These are phyloP conservation scores for Schrenkiella parvula DNA, from an alignment of 345 rosid species.

Conservation along the genomic window DNA sequence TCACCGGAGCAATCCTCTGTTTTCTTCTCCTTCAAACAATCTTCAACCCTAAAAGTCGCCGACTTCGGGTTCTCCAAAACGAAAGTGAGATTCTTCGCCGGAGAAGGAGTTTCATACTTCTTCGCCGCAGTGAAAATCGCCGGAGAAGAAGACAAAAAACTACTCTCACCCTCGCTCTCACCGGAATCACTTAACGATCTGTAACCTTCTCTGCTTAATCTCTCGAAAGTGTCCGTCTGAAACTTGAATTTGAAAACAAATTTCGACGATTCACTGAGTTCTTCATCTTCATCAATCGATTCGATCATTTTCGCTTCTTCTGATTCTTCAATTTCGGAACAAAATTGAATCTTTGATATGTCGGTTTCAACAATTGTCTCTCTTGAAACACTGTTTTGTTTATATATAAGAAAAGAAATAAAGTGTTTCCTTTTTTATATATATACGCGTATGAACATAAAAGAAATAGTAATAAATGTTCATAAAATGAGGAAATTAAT, in stretches of 20 bases:
- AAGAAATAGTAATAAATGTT: not conserved
- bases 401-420: not conserved
- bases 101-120: conserved; percentile 39
- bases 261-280: conserved; percentile 39
- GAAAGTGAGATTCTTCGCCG: conserved; percentile 38
- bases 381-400: conserved; percentile 28
- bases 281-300: conserved; percentile 8
- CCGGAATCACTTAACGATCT: not conserved
- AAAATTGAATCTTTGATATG: conserved; percentile 15
- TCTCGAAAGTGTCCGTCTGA: conserved; percentile 52
- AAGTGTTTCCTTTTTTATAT: not conserved
- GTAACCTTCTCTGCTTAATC: conserved; percentile 34
- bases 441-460: conserved; percentile 5
- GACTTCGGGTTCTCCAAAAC: conserved; percentile 42
- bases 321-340: not conserved
- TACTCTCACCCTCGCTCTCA: not conserved
- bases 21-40: conserved; percentile 20
- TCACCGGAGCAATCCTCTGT: not conserved
- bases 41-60: conserved; percentile 39
- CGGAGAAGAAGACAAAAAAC: conserved; percentile 21
- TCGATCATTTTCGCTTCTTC: conserved; percentile 9
- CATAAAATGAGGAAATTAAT: not conserved
- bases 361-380: conserved; percentile 19
- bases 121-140: conserved; percentile 20
- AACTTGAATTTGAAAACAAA: conserved; percentile 66